Base-by-base conservation (phyloP, 1,284 basidiomycete genomes). In the Cutaneotrichosporon sp. region DNA sequence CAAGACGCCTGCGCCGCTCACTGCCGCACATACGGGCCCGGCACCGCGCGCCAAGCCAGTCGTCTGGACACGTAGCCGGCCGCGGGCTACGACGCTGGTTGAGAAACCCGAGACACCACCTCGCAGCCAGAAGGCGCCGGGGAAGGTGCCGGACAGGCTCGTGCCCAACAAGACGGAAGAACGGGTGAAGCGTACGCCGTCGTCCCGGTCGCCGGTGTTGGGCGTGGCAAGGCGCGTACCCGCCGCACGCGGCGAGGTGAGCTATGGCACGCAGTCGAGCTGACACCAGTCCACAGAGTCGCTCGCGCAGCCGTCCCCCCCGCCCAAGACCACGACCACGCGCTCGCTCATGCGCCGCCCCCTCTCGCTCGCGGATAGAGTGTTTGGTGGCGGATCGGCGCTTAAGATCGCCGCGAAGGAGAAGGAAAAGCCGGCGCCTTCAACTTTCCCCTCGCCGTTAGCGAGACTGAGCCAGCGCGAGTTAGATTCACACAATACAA, bases 341-440 rank as follows among this genome's bases (percentile, higher is more conserved):
- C 31, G 51, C 10, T 50, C 49, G 49, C 49, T 50, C 2, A 30
- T 50, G 11, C 49, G 49, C 49, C 49, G 49, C 8, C 49, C 49
- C 10, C 49, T 34, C 26, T 53, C 51, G 51, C 18, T 53, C 14
- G 51, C 51, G 6, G 51, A 53, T n/a, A 31, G 51, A 34, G 51
- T 53, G 51, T 53, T 53, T n/a, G 51, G 51, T 14, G 22, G 22
- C 8, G 26, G n/a, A 21, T 50, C 49, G 16, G 18, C 47, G 16
- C 42, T 47, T 2, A 50, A 50, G 49, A 50, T 50, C 26, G 49
- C 49, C 49, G 49, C 49, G 7, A 51, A 51, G 26, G 49, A 51
- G 10, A 22, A 11, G 49, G 22, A 10, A 4, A 34, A 32, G 31
- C 51, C 51, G 6, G 18, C 16, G 13, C 16, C 31, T n/a, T 30